These are phyloP conservation scores for Arbutus unedo DNA, from an alignment of 148 eudicot species.

Conservation along the genomic window DNA sequence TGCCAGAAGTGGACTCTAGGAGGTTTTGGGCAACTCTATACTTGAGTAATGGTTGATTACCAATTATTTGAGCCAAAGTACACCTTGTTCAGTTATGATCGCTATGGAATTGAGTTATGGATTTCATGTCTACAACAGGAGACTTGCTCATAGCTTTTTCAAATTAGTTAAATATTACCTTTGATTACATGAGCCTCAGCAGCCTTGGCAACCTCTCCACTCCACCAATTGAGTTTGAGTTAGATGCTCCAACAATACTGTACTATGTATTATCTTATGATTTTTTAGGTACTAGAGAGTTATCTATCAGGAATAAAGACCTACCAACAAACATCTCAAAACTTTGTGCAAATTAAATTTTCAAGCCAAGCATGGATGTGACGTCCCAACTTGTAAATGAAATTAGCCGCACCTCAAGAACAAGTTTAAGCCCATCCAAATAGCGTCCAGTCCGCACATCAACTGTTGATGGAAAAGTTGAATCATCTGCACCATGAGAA, in stretches of 20 bases:
- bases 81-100: too few species aligned
- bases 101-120: too few species aligned
- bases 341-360: not conserved
- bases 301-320: conserved; percentile 5
- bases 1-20: too few species aligned
- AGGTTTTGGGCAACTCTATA: too few species aligned
- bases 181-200: not conserved
- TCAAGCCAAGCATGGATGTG: conserved; percentile 4
- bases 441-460: conserved; percentile 91
- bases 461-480: conserved; percentile 86
- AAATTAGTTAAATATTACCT: not conserved
- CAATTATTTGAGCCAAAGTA: too few species aligned
- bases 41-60: too few species aligned
- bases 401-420: conserved; percentile 67
- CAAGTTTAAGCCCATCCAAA: conserved; percentile 89
- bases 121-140: not conserved
- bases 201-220: not conserved
- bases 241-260: not conserved
- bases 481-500: conserved; percentile 95
- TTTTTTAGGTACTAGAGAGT: not conserved
- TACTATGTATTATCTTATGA: not conserved
- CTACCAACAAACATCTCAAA: not conserved
- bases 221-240: not conserved
- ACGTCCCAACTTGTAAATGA: conserved; percentile 18
- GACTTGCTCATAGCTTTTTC: not conserved